These are phyloP conservation scores for Austroboletus festivus DNA, from an alignment of 768 basidiomycete genomes.

Conservation along the genomic window DNA sequence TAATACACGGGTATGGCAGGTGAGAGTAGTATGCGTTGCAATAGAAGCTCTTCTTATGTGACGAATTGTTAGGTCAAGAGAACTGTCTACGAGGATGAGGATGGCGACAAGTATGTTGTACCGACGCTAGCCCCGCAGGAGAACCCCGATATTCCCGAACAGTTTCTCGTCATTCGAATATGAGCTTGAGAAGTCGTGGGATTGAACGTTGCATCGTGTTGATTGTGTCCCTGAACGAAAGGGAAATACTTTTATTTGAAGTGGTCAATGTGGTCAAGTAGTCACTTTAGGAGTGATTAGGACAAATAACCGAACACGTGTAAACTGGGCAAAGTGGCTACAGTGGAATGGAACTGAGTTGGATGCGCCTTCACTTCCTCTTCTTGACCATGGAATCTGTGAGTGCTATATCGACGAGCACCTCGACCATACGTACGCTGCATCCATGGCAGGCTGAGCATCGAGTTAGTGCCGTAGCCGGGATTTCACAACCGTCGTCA, in stretches of 20 bases:
- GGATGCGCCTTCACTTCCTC: neutral
- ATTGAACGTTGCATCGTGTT: neutral
- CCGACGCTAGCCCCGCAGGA: slow-evolving; percentile 52
- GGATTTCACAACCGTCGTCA: slow-evolving; percentile 43
- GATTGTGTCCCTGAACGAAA: too few species aligned
- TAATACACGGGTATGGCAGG: slow-evolving; percentile 70
- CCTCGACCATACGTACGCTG: slow-evolving; percentile 38
- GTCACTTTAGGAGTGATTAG: neutral
- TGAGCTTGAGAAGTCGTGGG: slow-evolving; percentile 10
- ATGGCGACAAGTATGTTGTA: slow-evolving; percentile 37
- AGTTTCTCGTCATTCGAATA: slow-evolving; percentile 60
- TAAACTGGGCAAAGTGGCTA: slow-evolving; percentile 20
- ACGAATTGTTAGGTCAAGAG: slow-evolving; percentile 43
- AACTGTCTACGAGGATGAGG: slow-evolving; percentile 33
- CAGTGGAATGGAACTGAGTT: slow-evolving; percentile 1
- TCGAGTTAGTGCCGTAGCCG: slow-evolving; percentile 2
- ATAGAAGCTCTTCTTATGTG: neutral
- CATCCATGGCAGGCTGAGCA: slow-evolving; percentile 27
- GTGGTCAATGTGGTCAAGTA: too few species aligned
- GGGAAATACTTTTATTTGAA: too few species aligned
- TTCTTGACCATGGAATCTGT: slow-evolving; percentile 24
- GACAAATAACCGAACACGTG: slow-evolving; percentile 30
- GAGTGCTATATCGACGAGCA: slow-evolving; percentile 32
- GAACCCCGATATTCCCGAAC: slow-evolving; percentile 65
- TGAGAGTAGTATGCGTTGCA: slow-evolving; percentile 26